phyloP scores from a whole-genome alignment of 2,329 filamentous ascomycete genomes.

The Colletotrichum tabaci region DNA sequence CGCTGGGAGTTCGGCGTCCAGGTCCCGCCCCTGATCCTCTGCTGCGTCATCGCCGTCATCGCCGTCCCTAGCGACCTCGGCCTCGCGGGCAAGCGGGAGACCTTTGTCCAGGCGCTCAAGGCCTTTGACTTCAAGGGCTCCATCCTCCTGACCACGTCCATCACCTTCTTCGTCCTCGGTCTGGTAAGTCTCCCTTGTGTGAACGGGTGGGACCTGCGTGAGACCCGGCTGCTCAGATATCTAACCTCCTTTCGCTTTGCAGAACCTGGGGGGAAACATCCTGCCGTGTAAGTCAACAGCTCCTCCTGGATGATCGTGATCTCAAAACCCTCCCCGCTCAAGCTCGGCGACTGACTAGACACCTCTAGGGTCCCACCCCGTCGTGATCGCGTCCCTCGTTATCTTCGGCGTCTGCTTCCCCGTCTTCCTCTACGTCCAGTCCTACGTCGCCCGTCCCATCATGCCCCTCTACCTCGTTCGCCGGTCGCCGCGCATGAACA shows the following conservation, averaged over 20 bases:
- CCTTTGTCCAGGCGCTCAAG: slow-evolving; percentile 64
- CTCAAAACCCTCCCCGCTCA: not conserved
- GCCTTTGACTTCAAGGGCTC: slow-evolving; percentile 73
- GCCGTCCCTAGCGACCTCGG: slow-evolving; percentile 69
- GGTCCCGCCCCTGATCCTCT: slow-evolving; percentile 65
- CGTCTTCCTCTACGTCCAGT: slow-evolving; percentile 67
- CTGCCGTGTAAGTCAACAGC: slow-evolving; percentile 64
- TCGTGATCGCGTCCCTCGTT: slow-evolving; percentile 67
- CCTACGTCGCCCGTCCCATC: slow-evolving; percentile 66
- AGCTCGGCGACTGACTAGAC: slow-evolving; percentile 25
- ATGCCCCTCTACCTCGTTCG: slow-evolving; percentile 71
- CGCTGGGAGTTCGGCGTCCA: slow-evolving; percentile 79
- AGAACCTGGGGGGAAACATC: slow-evolving; percentile 76
- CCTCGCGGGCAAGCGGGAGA: slow-evolving; percentile 60
- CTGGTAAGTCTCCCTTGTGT: slow-evolving; percentile 58
- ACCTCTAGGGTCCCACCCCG: slow-evolving; percentile 67
- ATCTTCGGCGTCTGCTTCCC: slow-evolving; percentile 65
- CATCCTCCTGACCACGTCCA: slow-evolving; percentile 64
- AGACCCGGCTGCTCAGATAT: not conserved
- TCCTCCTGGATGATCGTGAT: not conserved
- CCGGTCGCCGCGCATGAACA: slow-evolving; percentile 66
- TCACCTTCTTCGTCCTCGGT: slow-evolving; percentile 72
- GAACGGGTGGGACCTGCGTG: too few species aligned
- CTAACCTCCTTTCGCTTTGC: slow-evolving; percentile 14
- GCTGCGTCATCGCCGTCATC: slow-evolving; percentile 60